A percentile compares a stretch with the other conserved stretches of the same genome.
phyloP scores from a whole-genome alignment of 805 yeast species.

The Brettanomyces naardenensis region DNA sequence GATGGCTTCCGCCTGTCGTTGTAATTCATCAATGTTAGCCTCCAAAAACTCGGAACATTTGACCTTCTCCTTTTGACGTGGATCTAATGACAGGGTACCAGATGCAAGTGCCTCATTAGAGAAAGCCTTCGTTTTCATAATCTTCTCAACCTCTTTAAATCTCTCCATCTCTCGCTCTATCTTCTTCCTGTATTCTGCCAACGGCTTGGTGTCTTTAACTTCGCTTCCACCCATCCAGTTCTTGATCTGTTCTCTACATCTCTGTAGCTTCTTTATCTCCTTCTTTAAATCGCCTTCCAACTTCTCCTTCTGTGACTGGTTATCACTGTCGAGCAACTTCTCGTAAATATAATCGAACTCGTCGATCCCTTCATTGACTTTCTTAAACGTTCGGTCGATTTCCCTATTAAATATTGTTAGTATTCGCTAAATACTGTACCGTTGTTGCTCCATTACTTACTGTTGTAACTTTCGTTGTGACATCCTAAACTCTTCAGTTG shows the following conservation, averaged over 20 bases:
- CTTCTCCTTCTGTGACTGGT: slow-evolving; percentile 86
- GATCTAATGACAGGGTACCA: slow-evolving; percentile 53
- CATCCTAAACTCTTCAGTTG: slow-evolving; percentile 22
- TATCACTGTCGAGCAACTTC: slow-evolving; percentile 73
- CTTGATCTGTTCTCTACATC: slow-evolving; percentile 90
- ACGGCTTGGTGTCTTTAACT: slow-evolving; percentile 78
- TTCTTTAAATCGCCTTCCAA: slow-evolving; percentile 87
- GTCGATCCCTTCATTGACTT: slow-evolving; percentile 85
- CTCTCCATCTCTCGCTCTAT: slow-evolving; percentile 86
- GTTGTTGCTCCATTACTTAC: slow-evolving; percentile 30
- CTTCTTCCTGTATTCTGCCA: slow-evolving; percentile 65
- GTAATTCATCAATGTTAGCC: slow-evolving; percentile 68
- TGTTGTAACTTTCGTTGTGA: slow-evolving; percentile 44
- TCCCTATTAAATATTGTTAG: slow-evolving; percentile 33
- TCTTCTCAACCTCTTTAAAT: slow-evolving; percentile 89
- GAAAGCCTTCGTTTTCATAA: slow-evolving; percentile 89
- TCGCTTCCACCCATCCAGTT: slow-evolving; percentile 90
- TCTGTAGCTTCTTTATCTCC: slow-evolving; percentile 89
- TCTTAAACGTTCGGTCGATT: slow-evolving; percentile 87
- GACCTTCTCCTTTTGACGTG: slow-evolving; percentile 70
- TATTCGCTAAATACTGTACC: too few relatives aligned
- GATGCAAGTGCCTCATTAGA: slow-evolving; percentile 82
- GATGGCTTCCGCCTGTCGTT: slow-evolving; percentile 68
- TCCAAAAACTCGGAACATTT: slow-evolving; percentile 67
- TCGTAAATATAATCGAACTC: slow-evolving; percentile 82